phyloP scores from a whole-genome alignment of 768 basidiomycete genomes.

The Mycena latifolia region DNA sequence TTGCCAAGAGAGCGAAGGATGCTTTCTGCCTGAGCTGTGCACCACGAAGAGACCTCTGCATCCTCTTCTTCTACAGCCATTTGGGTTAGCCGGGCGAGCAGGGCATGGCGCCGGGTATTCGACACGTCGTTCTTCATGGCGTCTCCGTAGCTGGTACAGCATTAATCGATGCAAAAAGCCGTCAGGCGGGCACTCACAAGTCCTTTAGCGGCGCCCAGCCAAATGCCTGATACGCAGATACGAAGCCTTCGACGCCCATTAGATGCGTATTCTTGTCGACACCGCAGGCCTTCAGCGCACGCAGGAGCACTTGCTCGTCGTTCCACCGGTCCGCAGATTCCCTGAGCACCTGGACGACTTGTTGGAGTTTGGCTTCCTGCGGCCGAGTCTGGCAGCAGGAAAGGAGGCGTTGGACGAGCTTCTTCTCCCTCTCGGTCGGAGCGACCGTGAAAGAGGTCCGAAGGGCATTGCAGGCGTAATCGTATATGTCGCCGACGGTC shows the following conservation, averaged over 20 bases:
- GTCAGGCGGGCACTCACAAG: constrained; percentile 18
- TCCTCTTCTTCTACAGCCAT: constrained; percentile 30
- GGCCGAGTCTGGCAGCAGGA: constrained; percentile 16
- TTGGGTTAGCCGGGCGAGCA: constrained; percentile 27
- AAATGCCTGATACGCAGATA: constrained; percentile 38
- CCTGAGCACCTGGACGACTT: constrained; percentile 25
- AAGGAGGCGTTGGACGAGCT: constrained; percentile 11
- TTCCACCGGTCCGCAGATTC: constrained; percentile 37
- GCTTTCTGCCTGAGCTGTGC: constrained; percentile 17
- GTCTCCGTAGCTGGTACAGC: constrained; percentile 10
- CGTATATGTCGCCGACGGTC: constrained; percentile 32
- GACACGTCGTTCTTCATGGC: constrained; percentile 27
- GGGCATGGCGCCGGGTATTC: constrained; percentile 20
- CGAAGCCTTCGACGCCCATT: constrained; percentile 32
- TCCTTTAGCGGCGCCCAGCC: constrained; percentile 30
- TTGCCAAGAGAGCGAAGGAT: constrained; percentile 28
- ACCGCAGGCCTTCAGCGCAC: constrained; percentile 25
- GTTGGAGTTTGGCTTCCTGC: constrained; percentile 11
- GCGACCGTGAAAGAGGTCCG: constrained; percentile 21
- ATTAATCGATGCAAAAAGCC: neutral
- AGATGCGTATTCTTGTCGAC: constrained; percentile 27
- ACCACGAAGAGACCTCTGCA: constrained; percentile 30
- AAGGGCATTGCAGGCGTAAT: constrained; percentile 26
- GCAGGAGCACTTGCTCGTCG: constrained; percentile 24
- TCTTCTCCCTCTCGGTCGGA: constrained; percentile 28